Base-by-base conservation (phyloP, 1,284 basidiomycete species). In the Ceratobasidium papillatum region DNA sequence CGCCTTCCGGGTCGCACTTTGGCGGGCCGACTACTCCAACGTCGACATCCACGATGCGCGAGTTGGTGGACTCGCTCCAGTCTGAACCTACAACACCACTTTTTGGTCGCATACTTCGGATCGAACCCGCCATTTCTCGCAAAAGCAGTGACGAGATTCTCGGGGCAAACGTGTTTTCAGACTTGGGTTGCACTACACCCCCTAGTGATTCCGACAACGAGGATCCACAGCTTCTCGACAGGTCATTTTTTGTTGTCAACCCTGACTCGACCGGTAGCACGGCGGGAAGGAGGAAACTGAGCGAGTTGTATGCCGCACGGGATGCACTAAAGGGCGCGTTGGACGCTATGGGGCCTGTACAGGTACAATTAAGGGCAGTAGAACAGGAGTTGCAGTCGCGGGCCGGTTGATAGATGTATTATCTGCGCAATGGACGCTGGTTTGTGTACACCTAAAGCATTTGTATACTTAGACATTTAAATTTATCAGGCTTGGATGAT, bases 311-410 rank as follows among this genome's bases (percentile, higher is more conserved):
- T 59, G 54, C 66, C 1, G 54, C 66, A 27, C 66, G 66, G 1
- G 66, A 71, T 47, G 66, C 66, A 22, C 43, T 71, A 25, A 41
- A 41, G 41, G 47, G 66, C 38, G 66, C 66, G 11, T 49, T 71
- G 54, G 66, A 36, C 30, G 66, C 66, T 27, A 71, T 71, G 66
- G 66, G 22, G 22, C 66, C 66, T 58, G 66, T 71, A 22, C 38
- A 71, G 54, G 27, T 41, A 22, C 66, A 71, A 30, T 27, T 71
- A 12, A 41, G 38, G 54, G 52, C 38, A 22, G 66, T 71, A 3
- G 66, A 71, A 25, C 25, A 71, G 34, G 66, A 71, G 19, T 30
- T 71, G 41, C 12, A 59, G 54, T 27, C 25, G 27, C 34, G 66
- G n/a, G 54, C 41, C 11, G n/a, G 38, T 17, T 62, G 11, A 30